These are phyloP conservation scores for Candida railenensis DNA, from an alignment of 805 yeast species.

Conservation along the genomic window DNA sequence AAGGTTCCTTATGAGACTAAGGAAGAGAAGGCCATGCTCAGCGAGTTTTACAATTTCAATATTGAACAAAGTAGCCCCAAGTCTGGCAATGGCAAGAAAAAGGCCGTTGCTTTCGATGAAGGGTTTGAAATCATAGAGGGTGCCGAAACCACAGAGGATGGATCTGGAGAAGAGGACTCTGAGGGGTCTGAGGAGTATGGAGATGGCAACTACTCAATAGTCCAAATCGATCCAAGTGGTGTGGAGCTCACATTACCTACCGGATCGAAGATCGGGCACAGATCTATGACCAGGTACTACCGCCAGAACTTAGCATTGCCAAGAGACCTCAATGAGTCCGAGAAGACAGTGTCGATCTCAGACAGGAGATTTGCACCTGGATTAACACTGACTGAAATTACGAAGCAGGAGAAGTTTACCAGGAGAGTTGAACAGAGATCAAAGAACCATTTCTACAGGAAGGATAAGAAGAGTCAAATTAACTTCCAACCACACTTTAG, in stretches of 20 bases:
- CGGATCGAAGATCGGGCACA: constrained; percentile 79
- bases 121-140: constrained; percentile 12
- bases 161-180: constrained; percentile 13
- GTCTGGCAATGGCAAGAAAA: constrained; percentile 9
- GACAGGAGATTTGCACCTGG: constrained; percentile 56
- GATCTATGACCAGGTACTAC: constrained; percentile 69
- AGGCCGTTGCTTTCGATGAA: constrained; percentile 7
- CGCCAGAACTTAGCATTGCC: constrained; percentile 51
- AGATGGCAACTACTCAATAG: constrained; percentile 26
- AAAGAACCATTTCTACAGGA: constrained; percentile 23
- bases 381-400: constrained; percentile 22
- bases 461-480: constrained; percentile 19
- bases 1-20: constrained; percentile 43
- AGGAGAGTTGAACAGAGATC: constrained; percentile 20
- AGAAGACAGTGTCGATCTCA: constrained; percentile 71
- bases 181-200: constrained; percentile 10
- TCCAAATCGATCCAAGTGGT: constrained; percentile 55
- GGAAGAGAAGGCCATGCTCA: constrained; percentile 33
- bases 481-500: constrained; percentile 39
- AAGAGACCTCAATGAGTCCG: constrained; percentile 51
- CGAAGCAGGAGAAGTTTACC: constrained; percentile 33
- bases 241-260: constrained; percentile 71
- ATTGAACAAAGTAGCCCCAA: constrained; percentile 13
- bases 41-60: constrained; percentile 39
- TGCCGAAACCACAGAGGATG: constrained; percentile 7